Base-by-base conservation (phyloP, 306 rosid genomes). In the Comarum palustre region DNA sequence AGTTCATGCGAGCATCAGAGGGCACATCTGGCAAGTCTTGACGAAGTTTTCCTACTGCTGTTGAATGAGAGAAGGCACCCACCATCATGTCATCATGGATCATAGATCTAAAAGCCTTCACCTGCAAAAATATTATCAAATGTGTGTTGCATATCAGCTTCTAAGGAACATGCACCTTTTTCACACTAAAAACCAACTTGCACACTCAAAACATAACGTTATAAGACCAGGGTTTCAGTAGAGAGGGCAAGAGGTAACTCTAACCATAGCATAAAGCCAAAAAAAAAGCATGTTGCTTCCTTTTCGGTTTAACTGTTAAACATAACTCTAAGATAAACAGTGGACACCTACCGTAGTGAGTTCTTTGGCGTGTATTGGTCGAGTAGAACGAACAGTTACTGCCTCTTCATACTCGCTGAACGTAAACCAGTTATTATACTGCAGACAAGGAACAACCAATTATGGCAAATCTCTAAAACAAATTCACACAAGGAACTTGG, bases 341-440 rank as follows among this genome's bases (percentile, higher is more conserved):
- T 27, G n/a, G 19, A 24, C 43, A 83, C 96, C 63, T 81, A 94
- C 98, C 85, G 83, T 88, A 38, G 98, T 81, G 48, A 94, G 86
- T 66, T 94, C 96, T 75, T 83, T 91, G 24, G 99, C 96, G 77
- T 91, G 99, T 73, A 94, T 84, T 50, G 91, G 91, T 73, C 87
- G 82, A 76, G 95, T 84, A 63, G 97, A 91, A 48, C 89, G 97
- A 82, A 88, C 80, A 38, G 89, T 89, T 66, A 87, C 91, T 9
- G 99, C 85, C 73, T 91, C 97, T 83, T 87, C 97, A 31, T 80
- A 94, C 82, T 86, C 95, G 25, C 97, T 91, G 93, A 94, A 94
- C 16, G 99, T 89, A 84, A 91, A 94, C 99, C 99, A 94, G 75
- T 79, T 94, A 81, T 94, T 91, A 83, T 85, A 91, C 99, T 91